Evolutionary conservation across 805 yeast genomes (phyloP), one percentile per base, ranked within the genome.

Genomic region (Starmerella powellii): DNA sequence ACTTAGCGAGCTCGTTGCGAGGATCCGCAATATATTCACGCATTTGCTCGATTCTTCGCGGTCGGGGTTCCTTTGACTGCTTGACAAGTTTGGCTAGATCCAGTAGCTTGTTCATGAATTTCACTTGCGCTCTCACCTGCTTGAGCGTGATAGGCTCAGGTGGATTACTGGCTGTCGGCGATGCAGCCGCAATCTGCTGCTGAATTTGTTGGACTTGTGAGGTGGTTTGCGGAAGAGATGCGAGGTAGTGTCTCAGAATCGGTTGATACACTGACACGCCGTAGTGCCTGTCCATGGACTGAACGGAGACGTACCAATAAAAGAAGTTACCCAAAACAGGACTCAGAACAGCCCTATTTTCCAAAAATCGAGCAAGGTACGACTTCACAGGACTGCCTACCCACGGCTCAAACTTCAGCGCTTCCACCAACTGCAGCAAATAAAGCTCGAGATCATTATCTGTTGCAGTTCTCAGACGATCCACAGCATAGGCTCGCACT

Each of bases 221-320:
- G n/a, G 29, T 15, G 18, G 23, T 40, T 13, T 35, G 51, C n/a
- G 63, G 57, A 24, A 66, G 48, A 2, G 60, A 46, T 31, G 63
- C 59, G 46, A 67, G 50, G 48, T 70, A 76, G 33, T 71, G 70
- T 6, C 66, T 64, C 32, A 72, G 49, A 6, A 75, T 68, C 15
- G 69, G 72, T 45, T 59, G 62, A 52, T 62, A 76, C 19, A 66
- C 63, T 27, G 60, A 56, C 21, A 59, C 57, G 2, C 70, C 71
- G 32, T 60, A 56, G 29, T 70, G 72, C 44, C 83, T 95, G 53
- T 80, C 84, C 24, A 80, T 73, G 4, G 56, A 37, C 55, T 88
- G 96, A 2, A 93, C 94, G 49, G 78, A 79, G 38, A 91, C 71
- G 56, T 80, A 84, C 97, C 98, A 91, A 59, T 84, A 87, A 47